Base-by-base conservation (phyloP, 495 filamentous ascomycete species). In the Hypoxylon lienhwacheense region DNA sequence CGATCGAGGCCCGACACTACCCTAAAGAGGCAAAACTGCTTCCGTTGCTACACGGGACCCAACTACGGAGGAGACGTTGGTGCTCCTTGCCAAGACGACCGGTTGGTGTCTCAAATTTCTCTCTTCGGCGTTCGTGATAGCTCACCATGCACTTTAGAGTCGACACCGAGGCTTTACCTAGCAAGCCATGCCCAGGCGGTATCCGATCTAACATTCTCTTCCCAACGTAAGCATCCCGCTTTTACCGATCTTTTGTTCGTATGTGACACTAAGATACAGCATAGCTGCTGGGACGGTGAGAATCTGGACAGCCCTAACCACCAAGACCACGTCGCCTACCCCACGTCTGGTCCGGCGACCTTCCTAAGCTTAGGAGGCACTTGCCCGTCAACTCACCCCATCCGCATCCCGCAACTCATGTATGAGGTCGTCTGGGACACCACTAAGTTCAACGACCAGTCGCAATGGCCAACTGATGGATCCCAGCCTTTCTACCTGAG, bases 301-400 rank as follows among this genome's bases (percentile, higher is more conserved):
- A 77, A 78, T 65, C 69, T 79, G 54, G 77, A 80, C 71, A 71
- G 65, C 36, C 74, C 77, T 21, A 73, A 80, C 75, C 77, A 80
- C 69, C 63, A 73, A 52, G 68, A 71, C 69, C 76, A 80, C 66
- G 72, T 78, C 0, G 66, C 75, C 20, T 76, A 78, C 56, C 73
- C 73, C 0, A 59, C 61, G 0, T 49, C 56, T 3, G 73, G 74
- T 7, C 78, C 76, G 11, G 73, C 82, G 28, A 71, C 70, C 31
- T 76, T 77, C 70, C 59, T 72, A 3, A 63, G 53, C n/a, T 52
- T 71, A 2, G 72, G 72, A 43, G 75, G 75, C 33, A 37, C 65
- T 39, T 78, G 76, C 70, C 76, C 76, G 2, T 66, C 74, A 7
- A 72, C 71, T 1, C 76, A 78, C 64, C 74, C 76, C 10, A 65